Evolutionary conservation across 441 rosid genomes (phyloP).

Genomic region (Codiaeum variegatum): DNA sequence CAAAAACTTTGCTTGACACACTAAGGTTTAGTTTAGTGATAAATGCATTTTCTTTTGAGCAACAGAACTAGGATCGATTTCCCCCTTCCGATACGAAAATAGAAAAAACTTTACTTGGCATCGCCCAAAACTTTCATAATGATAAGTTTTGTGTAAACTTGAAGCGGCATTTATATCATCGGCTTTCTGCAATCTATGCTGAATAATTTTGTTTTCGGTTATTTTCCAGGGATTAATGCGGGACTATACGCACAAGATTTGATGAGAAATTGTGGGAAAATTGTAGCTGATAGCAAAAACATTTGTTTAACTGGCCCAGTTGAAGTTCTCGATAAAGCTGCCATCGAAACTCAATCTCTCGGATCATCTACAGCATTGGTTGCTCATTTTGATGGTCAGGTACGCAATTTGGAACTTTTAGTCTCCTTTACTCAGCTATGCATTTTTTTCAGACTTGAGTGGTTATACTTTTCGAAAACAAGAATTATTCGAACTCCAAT

Average conservation of each 20-base stretch:
- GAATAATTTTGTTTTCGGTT: constrained; percentile 16
- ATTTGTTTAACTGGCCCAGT: constrained; percentile 40
- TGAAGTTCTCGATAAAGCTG: constrained; percentile 55
- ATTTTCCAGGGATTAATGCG: constrained; percentile 41
- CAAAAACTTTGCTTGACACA: no score
- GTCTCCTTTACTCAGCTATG: background rate
- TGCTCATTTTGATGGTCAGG: constrained; percentile 66
- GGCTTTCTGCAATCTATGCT: background rate
- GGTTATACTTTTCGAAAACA: background rate
- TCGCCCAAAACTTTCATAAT: background rate
- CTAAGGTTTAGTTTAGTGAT: no score
- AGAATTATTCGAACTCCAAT: background rate
- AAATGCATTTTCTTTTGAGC: no score
- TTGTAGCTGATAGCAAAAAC: constrained; percentile 34
- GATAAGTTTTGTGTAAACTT: background rate
- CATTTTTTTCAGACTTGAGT: background rate
- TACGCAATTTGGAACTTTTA: constrained; percentile 22
- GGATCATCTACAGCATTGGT: constrained; percentile 72
- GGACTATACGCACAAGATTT: constrained; percentile 56
- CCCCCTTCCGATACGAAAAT: no score
- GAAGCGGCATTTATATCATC: background rate
- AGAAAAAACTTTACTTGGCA: no score
- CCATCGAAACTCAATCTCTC: constrained; percentile 40
- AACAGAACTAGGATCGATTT: no score
- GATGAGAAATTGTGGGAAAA: constrained; percentile 51